Conservation (phyloP, 768 basidiomycete genomes). For the Phlebiopsis flavidoalba region DNA sequence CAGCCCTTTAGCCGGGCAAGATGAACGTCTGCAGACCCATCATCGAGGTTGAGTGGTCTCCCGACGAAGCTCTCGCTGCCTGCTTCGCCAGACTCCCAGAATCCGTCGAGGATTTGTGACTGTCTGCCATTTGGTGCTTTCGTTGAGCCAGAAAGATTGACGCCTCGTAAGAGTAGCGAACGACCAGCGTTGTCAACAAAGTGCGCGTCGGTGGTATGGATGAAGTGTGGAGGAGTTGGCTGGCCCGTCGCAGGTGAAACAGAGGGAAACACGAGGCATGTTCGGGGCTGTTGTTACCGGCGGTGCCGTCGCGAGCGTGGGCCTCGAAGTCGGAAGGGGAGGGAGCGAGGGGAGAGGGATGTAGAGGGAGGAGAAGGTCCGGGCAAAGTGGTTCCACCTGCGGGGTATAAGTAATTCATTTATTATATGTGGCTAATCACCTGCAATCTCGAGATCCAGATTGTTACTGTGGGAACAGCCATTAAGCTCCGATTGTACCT, state of each 20-base stretch:
- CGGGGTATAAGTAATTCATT: too few species aligned
- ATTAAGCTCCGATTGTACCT: neutral
- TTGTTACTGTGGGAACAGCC: neutral
- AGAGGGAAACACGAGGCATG: conserved; percentile 55
- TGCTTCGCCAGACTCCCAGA: conserved; percentile 76
- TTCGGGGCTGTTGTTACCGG: neutral
- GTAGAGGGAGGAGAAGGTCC: too few species aligned
- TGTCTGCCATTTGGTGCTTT: conserved; percentile 78
- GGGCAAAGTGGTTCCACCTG: neutral
- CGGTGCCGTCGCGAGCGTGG: neutral
- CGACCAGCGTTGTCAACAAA: conserved; percentile 76
- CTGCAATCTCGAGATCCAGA: too few species aligned
- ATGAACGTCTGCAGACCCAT: conserved; percentile 82
- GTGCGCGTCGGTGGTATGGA: conserved; percentile 61
- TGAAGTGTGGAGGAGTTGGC: conserved; percentile 41
- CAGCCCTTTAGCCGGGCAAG: conserved; percentile 81
- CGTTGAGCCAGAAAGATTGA: conserved; percentile 86
- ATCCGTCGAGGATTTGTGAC: conserved; percentile 61
- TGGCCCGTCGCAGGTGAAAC: conserved; percentile 54
- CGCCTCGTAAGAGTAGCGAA: conserved; percentile 83
- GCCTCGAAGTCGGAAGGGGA: neutral
- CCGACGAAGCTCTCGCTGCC: conserved; percentile 71
- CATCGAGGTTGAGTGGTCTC: conserved; percentile 78
- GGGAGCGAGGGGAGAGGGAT: neutral
- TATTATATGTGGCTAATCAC: too few species aligned